phyloP scores from a whole-genome alignment of 176 grass and related monocot species.

The Oropetium thomaeum region DNA sequence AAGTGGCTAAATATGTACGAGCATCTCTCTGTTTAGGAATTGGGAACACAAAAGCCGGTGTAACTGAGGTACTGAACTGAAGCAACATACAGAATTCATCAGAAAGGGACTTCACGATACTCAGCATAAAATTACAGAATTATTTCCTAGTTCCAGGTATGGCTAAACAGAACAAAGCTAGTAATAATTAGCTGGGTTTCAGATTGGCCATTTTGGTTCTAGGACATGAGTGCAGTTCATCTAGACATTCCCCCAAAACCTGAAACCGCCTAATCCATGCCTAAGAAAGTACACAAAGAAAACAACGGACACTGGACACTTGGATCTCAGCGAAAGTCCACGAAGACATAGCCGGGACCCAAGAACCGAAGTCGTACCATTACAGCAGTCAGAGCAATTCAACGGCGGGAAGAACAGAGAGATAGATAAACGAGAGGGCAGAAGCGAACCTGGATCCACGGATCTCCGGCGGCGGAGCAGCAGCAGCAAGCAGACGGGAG shows the following conservation, averaged over 20 bases:
- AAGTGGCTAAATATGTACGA: neutral
- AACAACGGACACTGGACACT: neutral
- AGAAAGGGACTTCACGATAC: too few relatives aligned
- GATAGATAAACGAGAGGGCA: neutral
- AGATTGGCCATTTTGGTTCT: neutral
- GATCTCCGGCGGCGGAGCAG: neutral
- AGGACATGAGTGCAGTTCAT: neutral
- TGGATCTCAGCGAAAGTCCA: neutral
- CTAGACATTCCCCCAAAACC: neutral
- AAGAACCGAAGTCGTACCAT: neutral
- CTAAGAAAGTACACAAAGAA: neutral
- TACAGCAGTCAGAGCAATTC: too few relatives aligned
- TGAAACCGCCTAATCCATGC: neutral
- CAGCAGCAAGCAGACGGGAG: neutral
- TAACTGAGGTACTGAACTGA: neutral
- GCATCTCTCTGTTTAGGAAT: neutral
- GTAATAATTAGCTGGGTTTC: neutral
- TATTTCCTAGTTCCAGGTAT: neutral
- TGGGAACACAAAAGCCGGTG: neutral
- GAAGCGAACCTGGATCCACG: neutral
- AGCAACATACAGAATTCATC: neutral
- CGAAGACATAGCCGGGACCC: neutral
- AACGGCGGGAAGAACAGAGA: neutral
- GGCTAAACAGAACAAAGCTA: neutral
- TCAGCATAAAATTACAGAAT: neutral